These are phyloP conservation scores for Amylocystis lapponica DNA, from an alignment of 768 basidiomycete species.

Conservation along the genomic window DNA sequence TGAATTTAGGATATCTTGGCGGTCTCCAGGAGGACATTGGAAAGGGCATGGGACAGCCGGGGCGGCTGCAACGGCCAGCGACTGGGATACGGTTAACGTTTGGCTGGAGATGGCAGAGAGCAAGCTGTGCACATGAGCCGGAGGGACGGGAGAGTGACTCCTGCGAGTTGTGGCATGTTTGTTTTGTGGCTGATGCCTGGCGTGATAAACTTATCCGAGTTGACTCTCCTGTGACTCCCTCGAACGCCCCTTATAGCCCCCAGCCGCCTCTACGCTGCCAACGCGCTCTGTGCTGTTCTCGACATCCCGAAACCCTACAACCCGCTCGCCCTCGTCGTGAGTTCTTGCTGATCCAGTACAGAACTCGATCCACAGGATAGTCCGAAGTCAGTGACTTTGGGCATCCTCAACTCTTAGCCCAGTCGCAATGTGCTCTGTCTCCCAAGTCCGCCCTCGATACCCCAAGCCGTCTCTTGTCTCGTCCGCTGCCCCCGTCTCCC, in stretches of 20 bases:
- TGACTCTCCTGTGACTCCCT: slow-evolving; percentile 13
- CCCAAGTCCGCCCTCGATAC: slow-evolving; percentile 12
- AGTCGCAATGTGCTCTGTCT: slow-evolving; percentile 18
- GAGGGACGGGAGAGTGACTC: slow-evolving; percentile 1
- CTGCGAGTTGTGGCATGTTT: slow-evolving; percentile 2
- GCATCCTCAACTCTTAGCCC: slow-evolving; percentile 15
- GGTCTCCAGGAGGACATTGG: too few relatives aligned
- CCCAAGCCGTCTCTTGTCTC: slow-evolving; percentile 13
- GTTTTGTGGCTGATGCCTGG: slow-evolving; percentile 3
- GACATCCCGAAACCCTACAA: background rate
- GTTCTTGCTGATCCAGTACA: slow-evolving; percentile 13
- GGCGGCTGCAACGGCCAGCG: background rate
- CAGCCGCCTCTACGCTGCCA: background rate
- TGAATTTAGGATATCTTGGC: too few relatives aligned
- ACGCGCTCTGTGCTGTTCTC: background rate
- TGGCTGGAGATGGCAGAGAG: background rate
- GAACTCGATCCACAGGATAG: slow-evolving; percentile 21
- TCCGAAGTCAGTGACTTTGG: slow-evolving; percentile 28
- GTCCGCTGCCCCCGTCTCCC: background rate
- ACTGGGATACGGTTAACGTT: background rate
- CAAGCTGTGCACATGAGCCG: too few relatives aligned
- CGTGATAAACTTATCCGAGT: background rate
- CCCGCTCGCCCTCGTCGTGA: too few relatives aligned
- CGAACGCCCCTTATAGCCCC: slow-evolving; percentile 12
- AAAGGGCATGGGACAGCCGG: background rate